Base-by-base conservation (phyloP, 371 early-diverging fungal genomes). In the Paraphysoderma sedebokerense region DNA sequence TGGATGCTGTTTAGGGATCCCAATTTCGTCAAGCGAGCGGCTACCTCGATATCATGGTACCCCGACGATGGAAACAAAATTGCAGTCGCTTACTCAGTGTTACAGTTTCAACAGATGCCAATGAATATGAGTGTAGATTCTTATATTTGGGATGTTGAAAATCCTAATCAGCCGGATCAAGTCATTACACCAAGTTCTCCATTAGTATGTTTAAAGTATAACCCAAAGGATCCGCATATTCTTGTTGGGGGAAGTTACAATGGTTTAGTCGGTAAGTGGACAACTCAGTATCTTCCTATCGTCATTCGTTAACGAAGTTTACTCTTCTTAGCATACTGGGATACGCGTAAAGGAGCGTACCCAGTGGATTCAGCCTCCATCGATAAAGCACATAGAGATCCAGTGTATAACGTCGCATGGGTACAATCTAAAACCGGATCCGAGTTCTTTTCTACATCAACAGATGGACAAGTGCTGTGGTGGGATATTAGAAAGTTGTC, bases 61-160 rank as follows among this genome's bases (percentile, higher is more conserved):
- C 74, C 74, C 17, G 74, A 73, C 35, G 67, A 67, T 38, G 70
- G 70, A 22, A 62, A 68, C 53, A 67, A 67, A 40, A 60, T 73
- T 27, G 74, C 74, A 2, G 69, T 70, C 1, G 71, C 74, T 1
- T 73, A 73, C 53, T 66, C 69, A 4, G 46, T 55, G 22, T 60
- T 71, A 3, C 58, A 68, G 32, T 73, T 73, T 42, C 74, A 73
- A 50, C 44, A 55, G 11, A 61, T 55, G 57, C 65, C 69, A 3
- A 46, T 58, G 11, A 60, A 63, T 47, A 70, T 67, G 65, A 59
- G 52, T 5, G 33, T 44, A 19, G 69, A 73, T 44, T 64, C 68
- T 5, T 70, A 70, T 57, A 73, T 73, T 31, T 73, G 74, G 74
- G 71, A 73, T 44, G 57, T 73, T 8, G 74, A 70, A 46, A 68